phyloP scores from a whole-genome alignment of 495 filamentous ascomycete genomes.

The Aspergillus mulundensis region DNA sequence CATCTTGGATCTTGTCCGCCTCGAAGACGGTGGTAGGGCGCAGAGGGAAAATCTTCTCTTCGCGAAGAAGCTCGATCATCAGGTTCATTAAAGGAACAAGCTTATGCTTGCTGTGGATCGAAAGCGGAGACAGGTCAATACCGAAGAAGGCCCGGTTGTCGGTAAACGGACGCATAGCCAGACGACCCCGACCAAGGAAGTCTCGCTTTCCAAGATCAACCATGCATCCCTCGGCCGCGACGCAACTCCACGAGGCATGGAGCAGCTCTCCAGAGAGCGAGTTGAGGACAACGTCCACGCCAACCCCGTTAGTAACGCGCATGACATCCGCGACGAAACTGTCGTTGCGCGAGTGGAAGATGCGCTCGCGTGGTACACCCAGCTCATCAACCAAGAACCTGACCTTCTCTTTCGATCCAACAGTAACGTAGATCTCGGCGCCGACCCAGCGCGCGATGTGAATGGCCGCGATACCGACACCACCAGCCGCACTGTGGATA shows the following conservation, averaged over 20 bases:
- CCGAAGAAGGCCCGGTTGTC: conserved; percentile 28
- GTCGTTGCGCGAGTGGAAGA: conserved; percentile 47
- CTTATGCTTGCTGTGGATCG: too few species aligned
- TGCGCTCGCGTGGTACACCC: conserved; percentile 31
- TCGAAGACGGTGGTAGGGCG: conserved; percentile 31
- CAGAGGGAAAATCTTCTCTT: neutral
- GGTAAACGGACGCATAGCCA: conserved; percentile 35
- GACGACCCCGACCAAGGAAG: conserved; percentile 17
- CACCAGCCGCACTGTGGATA: conserved; percentile 31
- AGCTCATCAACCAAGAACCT: conserved; percentile 31
- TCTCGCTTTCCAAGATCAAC: conserved; percentile 43
- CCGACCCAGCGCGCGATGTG: conserved; percentile 20
- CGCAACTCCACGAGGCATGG: conserved; percentile 38
- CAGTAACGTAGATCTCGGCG: conserved; percentile 41
- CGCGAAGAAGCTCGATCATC: neutral
- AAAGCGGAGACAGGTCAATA: conserved; percentile 17
- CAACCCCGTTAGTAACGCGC: conserved; percentile 38
- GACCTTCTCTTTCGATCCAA: conserved; percentile 40
- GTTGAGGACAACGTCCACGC: conserved; percentile 47
- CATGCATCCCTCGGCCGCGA: conserved; percentile 49
- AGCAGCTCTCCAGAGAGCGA: too few species aligned
- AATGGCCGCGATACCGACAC: conserved; percentile 26
- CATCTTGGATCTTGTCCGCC: conserved; percentile 38
- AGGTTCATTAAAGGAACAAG: too few species aligned
- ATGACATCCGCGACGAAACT: conserved; percentile 44